Base-by-base conservation (phyloP, 495 filamentous ascomycete species). In the Penicillium riverlandense region DNA sequence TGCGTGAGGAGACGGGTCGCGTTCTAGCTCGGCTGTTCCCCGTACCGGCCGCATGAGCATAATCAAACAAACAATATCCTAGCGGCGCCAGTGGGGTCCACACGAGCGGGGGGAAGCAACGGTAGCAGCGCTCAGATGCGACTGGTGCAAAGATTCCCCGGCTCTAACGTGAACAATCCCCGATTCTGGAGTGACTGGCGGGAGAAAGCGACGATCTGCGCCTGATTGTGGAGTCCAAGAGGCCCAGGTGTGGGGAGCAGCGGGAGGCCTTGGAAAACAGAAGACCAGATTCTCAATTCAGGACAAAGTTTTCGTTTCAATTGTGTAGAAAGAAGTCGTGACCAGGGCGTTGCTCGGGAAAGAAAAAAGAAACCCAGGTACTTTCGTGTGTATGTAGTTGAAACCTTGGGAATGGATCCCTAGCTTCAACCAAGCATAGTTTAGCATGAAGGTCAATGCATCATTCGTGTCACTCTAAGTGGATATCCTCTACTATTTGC, bases 61-160 rank as follows among this genome's bases (percentile, higher is more conserved):
- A 22, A 22, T 22, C 22, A 22, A 22, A 22, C 22, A 22, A 22
- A 22, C 22, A 22, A 22, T 40, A 22, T 34, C 16, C 27, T 38
- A 37, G 28, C 34, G 16, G 34, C 37, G 31, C 31, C 29, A 35
- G 37, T 11, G 29, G 16, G 9, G 28, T 28, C 32, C 30, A 29
- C 37, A 28, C 44, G 35, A 42, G 52, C 45, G 52, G 49, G 52
- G 42, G 35, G 42, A 55, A 36, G 55, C 52, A 58, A 58, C 55
- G 52, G 55, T 58, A 53, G 52, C 49, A 55, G 32, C 41, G 41
- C 34, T 41, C 39, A 46, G 43, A 48, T 31, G 44, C 36, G 44
- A 29, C 22, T 22, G 22, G 22, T 22, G 22, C 22, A 22, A 22
- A 22, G 22, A 22, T 22, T 22, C 45, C 13, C 35, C 41, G 22